phyloP scores from a whole-genome alignment of 2,329 filamentous ascomycete species.

The Arachnomyces sp. region DNA sequence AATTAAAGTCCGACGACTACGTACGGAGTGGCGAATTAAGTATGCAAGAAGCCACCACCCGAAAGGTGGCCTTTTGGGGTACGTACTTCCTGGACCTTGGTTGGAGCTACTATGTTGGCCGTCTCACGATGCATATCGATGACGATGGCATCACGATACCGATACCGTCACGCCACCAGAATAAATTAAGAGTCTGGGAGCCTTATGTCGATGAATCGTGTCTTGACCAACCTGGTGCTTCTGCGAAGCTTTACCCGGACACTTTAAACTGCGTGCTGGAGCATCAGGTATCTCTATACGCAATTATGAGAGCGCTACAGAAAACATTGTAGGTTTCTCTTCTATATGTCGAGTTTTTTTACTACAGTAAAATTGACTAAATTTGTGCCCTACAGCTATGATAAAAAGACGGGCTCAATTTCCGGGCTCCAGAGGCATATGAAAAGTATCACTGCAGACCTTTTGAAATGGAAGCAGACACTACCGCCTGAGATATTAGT shows the following conservation, averaged over 20 bases:
- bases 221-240: neutral
- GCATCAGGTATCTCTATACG: slow-evolving; percentile 11
- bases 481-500: slow-evolving; percentile 8
- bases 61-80: slow-evolving; percentile 24
- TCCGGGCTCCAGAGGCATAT: slow-evolving; percentile 8
- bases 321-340: slow-evolving; percentile 11
- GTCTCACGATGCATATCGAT: slow-evolving; percentile 10
- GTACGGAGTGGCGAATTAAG: slow-evolving; percentile 17
- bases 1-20: slow-evolving; percentile 16
- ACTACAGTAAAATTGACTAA: too few relatives aligned
- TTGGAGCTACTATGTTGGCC: slow-evolving; percentile 14
- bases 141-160: slow-evolving; percentile 8
- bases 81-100: slow-evolving; percentile 21
- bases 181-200: slow-evolving; percentile 2
- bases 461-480: slow-evolving; percentile 9
- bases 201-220: slow-evolving; percentile 6
- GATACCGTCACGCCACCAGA: slow-evolving; percentile 5
- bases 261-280: slow-evolving; percentile 10
- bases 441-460: slow-evolving; percentile 6
- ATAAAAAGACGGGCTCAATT: slow-evolving; percentile 9
- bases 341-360: too few relatives aligned
- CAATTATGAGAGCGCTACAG: slow-evolving; percentile 11
- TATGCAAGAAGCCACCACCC: slow-evolving; percentile 19
- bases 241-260: slow-evolving; percentile 3
- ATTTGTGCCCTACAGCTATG: too few relatives aligned